These are phyloP conservation scores for Amphibolis antarctica DNA, from an alignment of 106 monocot genomes.

Conservation along the genomic window DNA sequence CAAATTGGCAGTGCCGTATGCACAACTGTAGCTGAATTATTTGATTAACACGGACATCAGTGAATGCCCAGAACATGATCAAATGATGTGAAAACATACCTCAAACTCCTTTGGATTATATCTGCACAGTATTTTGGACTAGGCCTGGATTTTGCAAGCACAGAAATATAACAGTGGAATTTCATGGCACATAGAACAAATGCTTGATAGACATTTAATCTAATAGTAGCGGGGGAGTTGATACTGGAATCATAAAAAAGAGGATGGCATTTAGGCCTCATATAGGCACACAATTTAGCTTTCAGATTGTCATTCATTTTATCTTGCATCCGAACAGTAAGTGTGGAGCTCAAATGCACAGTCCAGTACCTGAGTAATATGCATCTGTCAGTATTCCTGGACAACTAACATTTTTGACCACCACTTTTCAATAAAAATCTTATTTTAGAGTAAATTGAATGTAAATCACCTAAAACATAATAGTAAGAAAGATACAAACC, in stretches of 20 bases:
- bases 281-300: conserved; percentile 45
- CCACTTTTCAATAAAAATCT: no score
- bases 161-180: conserved; percentile 65
- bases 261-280: conserved; percentile 70
- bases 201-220: conserved; percentile 81
- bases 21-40: no score
- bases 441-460: no score
- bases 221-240: conserved; percentile 49
- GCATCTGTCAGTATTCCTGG: not conserved
- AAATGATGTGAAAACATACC: conserved; percentile 18
- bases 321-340: conserved; percentile 32
- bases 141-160: conserved; percentile 15
- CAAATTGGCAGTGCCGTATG: no score
- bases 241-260: conserved; percentile 74
- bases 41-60: no score
- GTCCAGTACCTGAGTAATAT: conserved; percentile 43
- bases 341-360: conserved; percentile 49
- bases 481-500: conserved; percentile 26
- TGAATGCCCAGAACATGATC: no score
- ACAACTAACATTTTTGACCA: no score
- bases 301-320: conserved; percentile 21
- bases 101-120: conserved; percentile 50
- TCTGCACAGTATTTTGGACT: conserved; percentile 22
- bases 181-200: conserved; percentile 96
- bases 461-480: not conserved